Percentiles rank a stretch among this genome's conserved stretches.
Evolutionary conservation across 306 rosid genomes (phyloP).

Genomic region (Prunus fruticosa): DNA sequence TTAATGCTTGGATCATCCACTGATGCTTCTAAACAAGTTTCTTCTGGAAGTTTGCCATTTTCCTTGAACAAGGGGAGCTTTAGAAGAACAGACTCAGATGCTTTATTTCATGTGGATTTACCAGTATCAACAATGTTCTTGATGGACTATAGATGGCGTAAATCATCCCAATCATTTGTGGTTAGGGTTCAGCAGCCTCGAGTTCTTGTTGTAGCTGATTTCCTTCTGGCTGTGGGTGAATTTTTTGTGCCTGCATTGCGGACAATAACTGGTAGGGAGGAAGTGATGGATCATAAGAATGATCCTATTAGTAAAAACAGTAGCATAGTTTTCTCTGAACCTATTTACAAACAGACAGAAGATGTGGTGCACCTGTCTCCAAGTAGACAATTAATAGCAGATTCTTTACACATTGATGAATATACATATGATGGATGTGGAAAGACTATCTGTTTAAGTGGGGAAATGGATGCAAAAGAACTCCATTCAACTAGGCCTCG

Average conservation of each 20-base stretch:
- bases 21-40: constrained; percentile 67
- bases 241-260: constrained; percentile 93
- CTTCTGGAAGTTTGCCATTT: constrained; percentile 56
- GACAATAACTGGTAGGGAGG: constrained; percentile 90
- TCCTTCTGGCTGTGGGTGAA: constrained; percentile 91
- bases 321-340: constrained; percentile 60
- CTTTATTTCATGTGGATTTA: constrained; percentile 47
- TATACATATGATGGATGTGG: constrained; percentile 95
- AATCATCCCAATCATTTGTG: constrained; percentile 75
- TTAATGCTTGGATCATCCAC: constrained; percentile 94
- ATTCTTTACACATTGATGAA: constrained; percentile 67
- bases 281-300: constrained; percentile 76
- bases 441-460: constrained; percentile 61
- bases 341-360: constrained; percentile 70
- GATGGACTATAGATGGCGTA: constrained; percentile 91
- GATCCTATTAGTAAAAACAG: constrained; percentile 69
- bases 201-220: constrained; percentile 95
- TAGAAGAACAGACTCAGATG: constrained; percentile 41
- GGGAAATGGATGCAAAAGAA: constrained; percentile 64
- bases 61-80: constrained; percentile 43
- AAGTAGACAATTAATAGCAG: constrained; percentile 75
- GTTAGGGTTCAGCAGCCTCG: constrained; percentile 94
- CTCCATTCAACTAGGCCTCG: constrained; percentile 44
- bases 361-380: constrained; percentile 83
- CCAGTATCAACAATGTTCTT: constrained; percentile 85